Evolutionary conservation across 805 yeast species (phyloP).

Genomic region (Metschnikowia proteae): DNA sequence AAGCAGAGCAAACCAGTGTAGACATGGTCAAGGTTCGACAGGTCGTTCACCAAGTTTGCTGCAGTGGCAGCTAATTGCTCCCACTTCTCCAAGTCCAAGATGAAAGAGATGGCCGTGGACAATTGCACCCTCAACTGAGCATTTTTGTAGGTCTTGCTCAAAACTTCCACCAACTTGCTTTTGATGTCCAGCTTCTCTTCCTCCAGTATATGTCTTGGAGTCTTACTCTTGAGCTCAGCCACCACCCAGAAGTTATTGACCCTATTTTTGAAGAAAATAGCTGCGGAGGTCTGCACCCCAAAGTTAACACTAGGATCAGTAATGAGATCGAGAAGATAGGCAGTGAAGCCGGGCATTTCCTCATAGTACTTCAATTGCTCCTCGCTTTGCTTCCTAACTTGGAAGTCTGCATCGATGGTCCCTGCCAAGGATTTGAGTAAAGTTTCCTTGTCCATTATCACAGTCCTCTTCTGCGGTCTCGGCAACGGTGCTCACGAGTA

Average conservation of each 20-base stretch:
- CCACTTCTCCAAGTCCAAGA: slow-evolving; percentile 49
- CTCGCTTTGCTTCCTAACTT: slow-evolving; percentile 52
- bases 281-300: slow-evolving; percentile 41
- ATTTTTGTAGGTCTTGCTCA: slow-evolving; percentile 31
- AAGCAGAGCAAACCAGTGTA: slow-evolving; percentile 39
- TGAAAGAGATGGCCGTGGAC: slow-evolving; percentile 52
- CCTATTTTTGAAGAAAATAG: slow-evolving; percentile 43
- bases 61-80: slow-evolving; percentile 26
- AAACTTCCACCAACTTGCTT: slow-evolving; percentile 34
- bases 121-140: slow-evolving; percentile 50
- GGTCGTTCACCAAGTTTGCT: slow-evolving; percentile 18
- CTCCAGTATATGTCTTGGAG: slow-evolving; percentile 24
- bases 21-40: slow-evolving; percentile 37
- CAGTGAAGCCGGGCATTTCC: slow-evolving; percentile 55
- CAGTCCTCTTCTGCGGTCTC: neutral
- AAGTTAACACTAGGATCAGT: slow-evolving; percentile 43
- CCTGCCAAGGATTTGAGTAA: slow-evolving; percentile 49
- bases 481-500: neutral
- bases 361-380: slow-evolving; percentile 47
- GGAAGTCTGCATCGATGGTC: slow-evolving; percentile 50
- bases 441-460: slow-evolving; percentile 45
- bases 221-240: slow-evolving; percentile 29
- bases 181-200: slow-evolving; percentile 36
- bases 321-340: slow-evolving; percentile 49
- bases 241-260: slow-evolving; percentile 35